Conservation (phyloP, 2,329 filamentous ascomycete species). For the Fonsecaea pedrosoi region DNA sequence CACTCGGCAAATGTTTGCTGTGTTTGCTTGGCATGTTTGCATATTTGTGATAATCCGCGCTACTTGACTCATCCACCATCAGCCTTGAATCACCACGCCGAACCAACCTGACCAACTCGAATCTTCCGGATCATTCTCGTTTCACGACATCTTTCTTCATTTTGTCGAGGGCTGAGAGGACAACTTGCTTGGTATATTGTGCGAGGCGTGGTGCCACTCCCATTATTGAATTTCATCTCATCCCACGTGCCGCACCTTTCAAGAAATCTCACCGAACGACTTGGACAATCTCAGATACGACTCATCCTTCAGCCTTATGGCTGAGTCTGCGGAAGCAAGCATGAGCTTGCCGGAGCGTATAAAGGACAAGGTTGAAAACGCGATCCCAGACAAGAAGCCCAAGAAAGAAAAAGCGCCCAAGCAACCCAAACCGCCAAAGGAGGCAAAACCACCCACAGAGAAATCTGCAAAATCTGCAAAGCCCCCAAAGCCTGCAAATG, state of each 20-base stretch:
- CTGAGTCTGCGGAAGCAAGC: slow-evolving; percentile 31
- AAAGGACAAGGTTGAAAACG: slow-evolving; percentile 46
- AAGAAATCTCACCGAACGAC: background rate
- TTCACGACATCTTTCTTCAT: background rate
- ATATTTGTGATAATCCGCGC: too few species aligned
- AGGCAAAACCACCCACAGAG: slow-evolving; percentile 41
- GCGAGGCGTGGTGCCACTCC: slow-evolving; percentile 7
- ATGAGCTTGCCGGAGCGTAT: slow-evolving; percentile 42
- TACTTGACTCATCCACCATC: slow-evolving; percentile 8
- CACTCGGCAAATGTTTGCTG: background rate
- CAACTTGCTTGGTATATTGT: background rate
- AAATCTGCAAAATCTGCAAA: slow-evolving; percentile 42
- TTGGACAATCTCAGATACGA: background rate
- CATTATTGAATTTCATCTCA: background rate
- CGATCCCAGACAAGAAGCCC: slow-evolving; percentile 42
- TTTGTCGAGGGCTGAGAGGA: background rate
- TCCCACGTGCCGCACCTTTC: slow-evolving; percentile 19
- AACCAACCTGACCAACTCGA: background rate
- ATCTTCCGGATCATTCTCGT: slow-evolving; percentile 2
- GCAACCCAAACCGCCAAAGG: slow-evolving; percentile 44
- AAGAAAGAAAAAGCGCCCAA: slow-evolving; percentile 51
- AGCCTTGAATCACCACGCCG: background rate
- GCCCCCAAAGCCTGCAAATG: slow-evolving; percentile 39
- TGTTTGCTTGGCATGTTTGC: slow-evolving; percentile 19
- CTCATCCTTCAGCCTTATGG: slow-evolving; percentile 28